phyloP scores from a whole-genome alignment of 1,284 basidiomycete species.

The Fistulinella staudtii region DNA sequence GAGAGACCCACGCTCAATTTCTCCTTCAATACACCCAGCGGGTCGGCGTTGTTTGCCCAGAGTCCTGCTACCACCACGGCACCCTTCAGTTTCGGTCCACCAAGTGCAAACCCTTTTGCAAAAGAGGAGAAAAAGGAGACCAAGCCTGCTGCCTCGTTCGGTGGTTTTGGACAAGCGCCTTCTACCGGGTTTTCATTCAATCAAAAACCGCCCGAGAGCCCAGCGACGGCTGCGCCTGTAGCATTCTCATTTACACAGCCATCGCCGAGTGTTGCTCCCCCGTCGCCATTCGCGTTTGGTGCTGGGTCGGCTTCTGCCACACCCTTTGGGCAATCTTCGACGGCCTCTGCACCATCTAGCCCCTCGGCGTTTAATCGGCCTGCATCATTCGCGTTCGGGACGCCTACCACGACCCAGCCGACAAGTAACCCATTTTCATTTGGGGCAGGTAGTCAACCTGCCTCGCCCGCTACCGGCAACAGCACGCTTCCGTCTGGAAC shows the following conservation, averaged over 20 bases:
- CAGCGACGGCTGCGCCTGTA: constrained; percentile 34
- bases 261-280: constrained; percentile 34
- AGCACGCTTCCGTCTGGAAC: constrained; percentile 37
- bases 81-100: constrained; percentile 29
- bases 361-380: constrained; percentile 45
- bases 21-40: constrained; percentile 37
- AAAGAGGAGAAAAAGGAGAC: constrained; percentile 34
- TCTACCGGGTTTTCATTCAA: constrained; percentile 34
- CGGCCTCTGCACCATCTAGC: constrained; percentile 49
- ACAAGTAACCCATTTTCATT: constrained; percentile 28
- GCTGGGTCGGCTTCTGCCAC: constrained; percentile 32
- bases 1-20: constrained; percentile 43
- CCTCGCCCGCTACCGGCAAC: constrained; percentile 48
- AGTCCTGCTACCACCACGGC: constrained; percentile 27
- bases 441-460: constrained; percentile 43
- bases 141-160: constrained; percentile 25
- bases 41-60: constrained; percentile 40
- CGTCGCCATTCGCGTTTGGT: constrained; percentile 48
- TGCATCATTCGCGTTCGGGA: constrained; percentile 37
- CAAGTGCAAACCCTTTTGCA: constrained; percentile 26
- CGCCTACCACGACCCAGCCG: constrained; percentile 30
- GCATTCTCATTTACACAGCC: constrained; percentile 45
- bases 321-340: constrained; percentile 42
- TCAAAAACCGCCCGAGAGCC: constrained; percentile 32
- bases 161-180: constrained; percentile 30